Conservation (phyloP, 352 stramenopile genomes). For the Phytophthora palmivora region DNA sequence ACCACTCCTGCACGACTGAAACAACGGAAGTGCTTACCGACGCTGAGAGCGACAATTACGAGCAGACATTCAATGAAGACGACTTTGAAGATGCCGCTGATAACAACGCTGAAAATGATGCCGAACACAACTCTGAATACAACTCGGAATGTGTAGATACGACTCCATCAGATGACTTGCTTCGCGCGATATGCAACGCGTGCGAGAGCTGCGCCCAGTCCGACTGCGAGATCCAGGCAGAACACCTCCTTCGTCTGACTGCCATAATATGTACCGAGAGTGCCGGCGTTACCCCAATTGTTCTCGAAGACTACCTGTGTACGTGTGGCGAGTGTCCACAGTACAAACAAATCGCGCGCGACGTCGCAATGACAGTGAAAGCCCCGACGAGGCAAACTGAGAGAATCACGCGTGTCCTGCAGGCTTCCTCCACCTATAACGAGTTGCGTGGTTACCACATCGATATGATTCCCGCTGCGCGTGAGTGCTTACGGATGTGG, state of each 20-base stretch:
- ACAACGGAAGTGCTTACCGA: constrained; percentile 57
- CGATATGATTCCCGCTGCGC: constrained; percentile 60
- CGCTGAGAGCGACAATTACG: constrained; percentile 27
- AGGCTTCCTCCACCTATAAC: constrained; percentile 80
- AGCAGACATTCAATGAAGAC: background rate
- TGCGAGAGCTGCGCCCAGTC: constrained; percentile 33
- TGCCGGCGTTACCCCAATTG: constrained; percentile 25
- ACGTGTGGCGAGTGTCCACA: constrained; percentile 66
- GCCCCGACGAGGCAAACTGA: constrained; percentile 28
- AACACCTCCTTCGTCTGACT: constrained; percentile 35
- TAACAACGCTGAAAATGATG: no score
- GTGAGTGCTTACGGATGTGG: constrained; percentile 68
- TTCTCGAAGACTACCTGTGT: constrained; percentile 73
- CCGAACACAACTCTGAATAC: no score
- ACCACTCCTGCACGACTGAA: constrained; percentile 55
- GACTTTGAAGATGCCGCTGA: no score
- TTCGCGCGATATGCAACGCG: constrained; percentile 13
- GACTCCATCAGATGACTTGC: constrained; percentile 13
- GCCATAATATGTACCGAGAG: constrained; percentile 12
- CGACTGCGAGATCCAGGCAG: constrained; percentile 43
- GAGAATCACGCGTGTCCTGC: constrained; percentile 60
- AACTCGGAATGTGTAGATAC: constrained; percentile 32
- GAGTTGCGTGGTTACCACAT: constrained; percentile 61
- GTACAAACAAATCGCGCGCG: constrained; percentile 55
- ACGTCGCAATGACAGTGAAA: constrained; percentile 48